Evolutionary conservation across 352 stramenopile genomes (phyloP), one percentile per base, ranked within the genome.

Genomic region (Pythium aristosporum): DNA sequence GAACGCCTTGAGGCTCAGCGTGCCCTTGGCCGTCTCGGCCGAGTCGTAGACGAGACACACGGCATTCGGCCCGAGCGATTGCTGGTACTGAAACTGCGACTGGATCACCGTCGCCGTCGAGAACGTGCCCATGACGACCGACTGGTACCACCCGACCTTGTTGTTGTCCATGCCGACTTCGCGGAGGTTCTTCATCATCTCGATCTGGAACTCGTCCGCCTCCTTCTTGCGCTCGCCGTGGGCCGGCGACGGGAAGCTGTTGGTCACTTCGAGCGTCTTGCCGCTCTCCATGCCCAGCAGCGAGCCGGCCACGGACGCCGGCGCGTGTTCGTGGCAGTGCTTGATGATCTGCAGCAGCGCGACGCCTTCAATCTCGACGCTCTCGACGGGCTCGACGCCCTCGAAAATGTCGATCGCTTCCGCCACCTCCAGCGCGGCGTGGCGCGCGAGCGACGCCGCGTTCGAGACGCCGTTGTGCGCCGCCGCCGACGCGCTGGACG

Each of bases 141-240:
- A 98, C 73, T 99, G 95, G 82, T 99, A 99, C 96, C 96, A 99
- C 34, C 97, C 97, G 54, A 99, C 92, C 75, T 97, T 98, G 79
- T 99, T 99, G 81, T 98, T 99, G 76, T 99, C 97, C 69, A 99
- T 97, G 72, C 98, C 98, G 30, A 99, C 85, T 76, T 99, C 96
- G 50, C 95, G 87, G 48, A 99, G 75, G 86, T 98, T 98, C 80
- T 98, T 98, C 96, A 99, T 98, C 97, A 99, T 99, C 79, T 99
- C 95, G 23, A 98, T 85, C 78, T 99, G 95, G 72, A 98, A 99
- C 72, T 98, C 96, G 66, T 98, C 87, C 42, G 82, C 76, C 28
- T 91, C 83, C 39, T 87, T 79, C 67, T 91, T 91, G 52, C 89
- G 87, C 75, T 89, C 84, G 70, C 62, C 79, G 65, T 66, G 89